phyloP scores from a whole-genome alignment of 768 basidiomycete genomes.

The Lyophyllum atratum region DNA sequence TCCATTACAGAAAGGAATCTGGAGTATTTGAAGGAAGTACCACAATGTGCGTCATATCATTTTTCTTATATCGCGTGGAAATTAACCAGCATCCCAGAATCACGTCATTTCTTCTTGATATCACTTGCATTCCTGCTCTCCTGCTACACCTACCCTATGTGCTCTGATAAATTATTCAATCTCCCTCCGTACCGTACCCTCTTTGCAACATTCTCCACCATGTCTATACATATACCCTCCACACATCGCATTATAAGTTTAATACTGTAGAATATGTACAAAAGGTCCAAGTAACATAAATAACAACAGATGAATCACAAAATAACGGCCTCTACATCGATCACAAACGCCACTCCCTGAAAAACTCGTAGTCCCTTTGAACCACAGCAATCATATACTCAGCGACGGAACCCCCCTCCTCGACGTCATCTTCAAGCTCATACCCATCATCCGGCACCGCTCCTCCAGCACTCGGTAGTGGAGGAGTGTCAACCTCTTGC shows the following conservation, averaged over 20 bases:
- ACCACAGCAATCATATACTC: conserved; percentile 85
- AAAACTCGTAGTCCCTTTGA: conserved; percentile 63
- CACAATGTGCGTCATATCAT: not conserved
- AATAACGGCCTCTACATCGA: not conserved
- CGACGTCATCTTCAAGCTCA: conserved; percentile 44
- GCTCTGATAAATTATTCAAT: not conserved
- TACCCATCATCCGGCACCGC: conserved; percentile 35
- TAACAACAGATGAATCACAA: not conserved
- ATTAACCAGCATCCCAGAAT: not conserved
- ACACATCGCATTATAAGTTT: not conserved
- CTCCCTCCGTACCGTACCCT: not conserved
- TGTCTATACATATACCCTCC: not conserved
- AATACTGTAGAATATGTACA: conserved; percentile 6
- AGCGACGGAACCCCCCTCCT: conserved; percentile 72
- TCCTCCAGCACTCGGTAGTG: conserved; percentile 24
- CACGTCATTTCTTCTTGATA: not conserved
- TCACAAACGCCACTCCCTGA: conserved; percentile 71
- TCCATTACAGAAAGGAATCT: conserved; percentile 9
- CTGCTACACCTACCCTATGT: not conserved
- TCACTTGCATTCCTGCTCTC: not conserved
- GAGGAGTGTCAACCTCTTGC: conserved; percentile 6
- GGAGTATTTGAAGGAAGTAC: not conserved
- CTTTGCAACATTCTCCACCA: not conserved
- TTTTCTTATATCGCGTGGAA: not conserved
- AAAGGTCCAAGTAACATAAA: not conserved